Conservation (phyloP, 495 filamentous ascomycete species). For the Chaetomium cochliodes region DNA sequence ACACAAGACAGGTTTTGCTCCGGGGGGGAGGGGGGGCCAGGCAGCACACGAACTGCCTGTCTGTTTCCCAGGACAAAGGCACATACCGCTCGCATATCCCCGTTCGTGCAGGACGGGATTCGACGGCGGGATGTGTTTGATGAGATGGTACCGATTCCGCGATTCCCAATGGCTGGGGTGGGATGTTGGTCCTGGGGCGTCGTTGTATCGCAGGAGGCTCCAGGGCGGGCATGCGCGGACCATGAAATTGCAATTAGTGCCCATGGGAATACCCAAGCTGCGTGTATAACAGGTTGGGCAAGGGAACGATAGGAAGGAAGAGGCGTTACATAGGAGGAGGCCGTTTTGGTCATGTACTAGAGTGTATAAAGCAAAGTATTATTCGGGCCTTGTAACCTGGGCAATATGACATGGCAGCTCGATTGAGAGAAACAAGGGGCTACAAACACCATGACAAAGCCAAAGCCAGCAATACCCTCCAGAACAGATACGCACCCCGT, state of each 20-base stretch:
- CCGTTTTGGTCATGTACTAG: conserved; percentile 16
- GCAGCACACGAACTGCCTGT: too few relatives aligned
- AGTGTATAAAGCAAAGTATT: conserved; percentile 12
- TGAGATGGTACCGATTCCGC: too few relatives aligned
- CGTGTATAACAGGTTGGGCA: conserved; percentile 9
- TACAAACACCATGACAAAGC: background rate
- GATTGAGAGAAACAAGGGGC: background rate
- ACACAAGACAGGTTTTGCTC: too few relatives aligned
- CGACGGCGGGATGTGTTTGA: background rate
- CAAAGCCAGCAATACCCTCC: background rate
- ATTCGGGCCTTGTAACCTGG: background rate
- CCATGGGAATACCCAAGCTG: background rate
- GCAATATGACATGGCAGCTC: background rate
- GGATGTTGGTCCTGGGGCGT: too few relatives aligned
- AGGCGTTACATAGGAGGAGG: background rate
- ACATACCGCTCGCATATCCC: background rate
- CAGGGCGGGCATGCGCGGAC: too few relatives aligned
- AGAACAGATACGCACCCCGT: conserved; percentile 17
- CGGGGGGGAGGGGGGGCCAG: too few relatives aligned
- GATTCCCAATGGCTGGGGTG: too few relatives aligned
- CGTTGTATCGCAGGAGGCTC: too few relatives aligned
- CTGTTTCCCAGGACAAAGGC: too few relatives aligned
- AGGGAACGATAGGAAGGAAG: background rate
- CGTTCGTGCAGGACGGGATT: background rate
- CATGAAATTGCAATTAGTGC: background rate